phyloP scores from a whole-genome alignment of 768 basidiomycete genomes.

The Naganishia antarctica region DNA sequence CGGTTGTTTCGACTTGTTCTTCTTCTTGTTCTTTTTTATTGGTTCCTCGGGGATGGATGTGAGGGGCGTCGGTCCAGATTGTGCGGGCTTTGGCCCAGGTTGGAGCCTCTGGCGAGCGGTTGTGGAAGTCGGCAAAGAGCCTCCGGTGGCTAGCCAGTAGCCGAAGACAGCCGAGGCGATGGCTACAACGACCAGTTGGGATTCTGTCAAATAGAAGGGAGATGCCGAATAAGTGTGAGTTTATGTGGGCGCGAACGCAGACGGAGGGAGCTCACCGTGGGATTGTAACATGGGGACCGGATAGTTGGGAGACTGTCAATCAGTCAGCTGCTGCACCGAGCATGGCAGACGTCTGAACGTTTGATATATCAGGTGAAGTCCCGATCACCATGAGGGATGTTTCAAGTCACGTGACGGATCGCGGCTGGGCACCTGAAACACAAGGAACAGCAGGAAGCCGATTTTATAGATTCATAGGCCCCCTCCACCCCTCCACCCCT shows the following conservation, averaged over 20 bases:
- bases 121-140: background rate
- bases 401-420: background rate
- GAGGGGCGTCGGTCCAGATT: background rate
- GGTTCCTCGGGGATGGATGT: background rate
- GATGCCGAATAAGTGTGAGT: too few relatives aligned
- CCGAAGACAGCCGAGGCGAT: conserved; percentile 13
- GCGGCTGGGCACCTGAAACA: background rate
- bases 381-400: too few relatives aligned
- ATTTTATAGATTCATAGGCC: too few relatives aligned
- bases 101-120: background rate
- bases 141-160: background rate
- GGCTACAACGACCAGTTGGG: background rate
- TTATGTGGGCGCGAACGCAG: too few relatives aligned
- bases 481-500: background rate
- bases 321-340: background rate
- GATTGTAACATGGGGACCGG: background rate
- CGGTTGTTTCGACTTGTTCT: conserved; percentile 5
- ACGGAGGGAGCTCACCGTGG: conserved; percentile 1
- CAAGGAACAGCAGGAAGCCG: background rate
- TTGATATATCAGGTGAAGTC: too few relatives aligned
- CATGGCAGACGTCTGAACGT: too few relatives aligned
- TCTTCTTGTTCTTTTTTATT: background rate
- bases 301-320: background rate
- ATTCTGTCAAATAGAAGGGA: background rate
- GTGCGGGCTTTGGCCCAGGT: background rate